Evolutionary conservation across 192 early-diverging fungal species (phyloP), one percentile per base, ranked within the genome.

Genomic region (Neocallimastix lanati): DNA sequence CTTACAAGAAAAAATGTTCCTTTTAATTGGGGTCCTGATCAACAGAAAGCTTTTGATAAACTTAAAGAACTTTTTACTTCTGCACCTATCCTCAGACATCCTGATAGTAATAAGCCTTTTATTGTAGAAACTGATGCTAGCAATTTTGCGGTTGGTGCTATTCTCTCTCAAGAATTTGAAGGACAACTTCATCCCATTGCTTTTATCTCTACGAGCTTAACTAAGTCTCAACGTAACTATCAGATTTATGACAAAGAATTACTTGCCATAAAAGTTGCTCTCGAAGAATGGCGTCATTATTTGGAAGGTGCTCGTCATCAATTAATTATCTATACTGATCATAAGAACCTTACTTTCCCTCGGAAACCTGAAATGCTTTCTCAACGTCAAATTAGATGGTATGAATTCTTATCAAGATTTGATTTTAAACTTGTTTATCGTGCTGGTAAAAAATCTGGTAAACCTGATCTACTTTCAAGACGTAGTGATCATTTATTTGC

Each of bases 101-200:
- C 80, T 28, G 84, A 88, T 58, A 80, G 81, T 27, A 21, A 33
- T 7, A 82, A 83, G 28, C 79, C 82, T 0, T 84, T 79, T 30
- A 28, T 78, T 27, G 36, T 89, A 0, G 81, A 85, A 30, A 79
- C 86, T 7, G 86, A 89, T 29, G 86, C 83, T 4, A 88, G 85
- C 0, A 82, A 85, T 4, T 79, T 78, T 33, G 87, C 80, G 7
- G n/a, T 88, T 3, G 87, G 83, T 0, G 84, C 82, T 0, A 78
- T 88, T 11, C 81, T 84, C 28, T 81, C 80, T 18, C 87, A 88
- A 77, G 29, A 28, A 67, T 67, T 37, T 40, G 81, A 40, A 4
- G 38, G 4, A 35, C 38, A 82, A 33, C 82, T 82, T 29, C 78
- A 77, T 2, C 82, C 82, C 0, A 29, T 86, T 12, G 77, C 79